Conservation (phyloP, 345 rosid species). For the Bruguiera gymnorhiza region DNA sequence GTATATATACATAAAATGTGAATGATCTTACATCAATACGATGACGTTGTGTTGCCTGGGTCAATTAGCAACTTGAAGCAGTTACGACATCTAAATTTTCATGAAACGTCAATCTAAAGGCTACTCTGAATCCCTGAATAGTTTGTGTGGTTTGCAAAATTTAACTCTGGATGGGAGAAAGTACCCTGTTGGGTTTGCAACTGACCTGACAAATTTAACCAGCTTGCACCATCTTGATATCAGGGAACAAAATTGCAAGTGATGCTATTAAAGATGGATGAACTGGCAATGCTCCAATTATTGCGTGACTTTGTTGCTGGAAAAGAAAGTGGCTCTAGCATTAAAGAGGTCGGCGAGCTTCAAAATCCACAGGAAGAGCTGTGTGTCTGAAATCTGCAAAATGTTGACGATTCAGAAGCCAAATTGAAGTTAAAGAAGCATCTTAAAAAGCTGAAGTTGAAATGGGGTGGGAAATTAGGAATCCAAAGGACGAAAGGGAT, state of each 20-base stretch:
- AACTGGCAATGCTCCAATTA: background rate
- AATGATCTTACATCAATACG: too few species aligned
- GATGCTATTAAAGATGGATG: background rate
- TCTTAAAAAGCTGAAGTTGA: background rate
- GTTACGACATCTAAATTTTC: background rate
- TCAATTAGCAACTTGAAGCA: background rate
- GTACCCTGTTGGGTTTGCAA: background rate
- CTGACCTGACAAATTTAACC: background rate
- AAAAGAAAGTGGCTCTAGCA: background rate
- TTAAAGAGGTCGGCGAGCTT: background rate
- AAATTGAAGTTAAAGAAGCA: background rate
- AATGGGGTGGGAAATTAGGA: background rate
- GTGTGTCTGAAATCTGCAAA: slow-evolving; percentile 1
- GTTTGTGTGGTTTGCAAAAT: background rate
- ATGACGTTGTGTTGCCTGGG: too few species aligned
- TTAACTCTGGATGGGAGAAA: background rate
- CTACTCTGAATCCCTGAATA: background rate
- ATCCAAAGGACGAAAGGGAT: background rate
- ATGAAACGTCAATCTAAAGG: background rate
- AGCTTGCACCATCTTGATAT: background rate
- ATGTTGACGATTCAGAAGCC: background rate
- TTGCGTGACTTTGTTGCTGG: background rate
- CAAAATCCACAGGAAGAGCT: background rate
- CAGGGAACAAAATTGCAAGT: background rate
- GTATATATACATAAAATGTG: too few species aligned